Evolutionary conservation across 768 basidiomycete genomes (phyloP).

Genomic region (Boletus huronensis): DNA sequence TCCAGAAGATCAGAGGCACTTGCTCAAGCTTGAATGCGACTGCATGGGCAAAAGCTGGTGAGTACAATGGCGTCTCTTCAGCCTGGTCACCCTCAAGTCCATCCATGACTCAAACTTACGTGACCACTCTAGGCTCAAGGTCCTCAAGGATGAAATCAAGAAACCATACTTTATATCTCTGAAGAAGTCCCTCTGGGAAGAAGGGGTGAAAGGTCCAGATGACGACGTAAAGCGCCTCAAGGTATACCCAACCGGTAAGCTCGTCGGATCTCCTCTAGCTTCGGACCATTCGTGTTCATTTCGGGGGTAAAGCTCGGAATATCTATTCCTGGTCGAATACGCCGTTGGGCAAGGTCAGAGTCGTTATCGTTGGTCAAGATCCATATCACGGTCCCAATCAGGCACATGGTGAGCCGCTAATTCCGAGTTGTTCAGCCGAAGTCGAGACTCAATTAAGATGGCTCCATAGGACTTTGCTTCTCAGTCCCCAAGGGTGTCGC

Average conservation of each 20-base stretch:
- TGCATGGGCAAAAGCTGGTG: slow-evolving; percentile 74
- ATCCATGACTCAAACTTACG: slow-evolving; percentile 5
- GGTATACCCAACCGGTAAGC: slow-evolving; percentile 75
- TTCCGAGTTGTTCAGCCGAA: slow-evolving; percentile 1
- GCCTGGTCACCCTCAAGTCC: neutral
- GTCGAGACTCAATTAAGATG: slow-evolving; percentile 6
- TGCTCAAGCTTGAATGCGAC: slow-evolving; percentile 67
- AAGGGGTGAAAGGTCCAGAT: slow-evolving; percentile 54
- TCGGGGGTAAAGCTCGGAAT: slow-evolving; percentile 55
- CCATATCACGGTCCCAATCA: slow-evolving; percentile 80
- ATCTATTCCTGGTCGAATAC: slow-evolving; percentile 93
- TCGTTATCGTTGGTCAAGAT: slow-evolving; percentile 90
- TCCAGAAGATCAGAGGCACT: slow-evolving; percentile 51
- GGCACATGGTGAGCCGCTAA: slow-evolving; percentile 65
- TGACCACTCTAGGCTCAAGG: slow-evolving; percentile 54
- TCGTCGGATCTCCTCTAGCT: slow-evolving; percentile 24
- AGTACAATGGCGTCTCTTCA: slow-evolving; percentile 2
- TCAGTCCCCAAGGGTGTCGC: slow-evolving; percentile 78
- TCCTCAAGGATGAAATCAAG: slow-evolving; percentile 69
- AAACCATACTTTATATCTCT: slow-evolving; percentile 74
- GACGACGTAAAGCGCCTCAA: slow-evolving; percentile 46
- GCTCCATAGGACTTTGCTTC: slow-evolving; percentile 69
- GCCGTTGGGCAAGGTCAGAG: slow-evolving; percentile 77
- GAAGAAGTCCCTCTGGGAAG: slow-evolving; percentile 65
- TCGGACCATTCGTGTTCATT: slow-evolving; percentile 4